Percentiles rank a stretch among this genome's conserved stretches.
phyloP scores from a whole-genome alignment of 208 protist genomes.

The Crithidia mellificae region DNA sequence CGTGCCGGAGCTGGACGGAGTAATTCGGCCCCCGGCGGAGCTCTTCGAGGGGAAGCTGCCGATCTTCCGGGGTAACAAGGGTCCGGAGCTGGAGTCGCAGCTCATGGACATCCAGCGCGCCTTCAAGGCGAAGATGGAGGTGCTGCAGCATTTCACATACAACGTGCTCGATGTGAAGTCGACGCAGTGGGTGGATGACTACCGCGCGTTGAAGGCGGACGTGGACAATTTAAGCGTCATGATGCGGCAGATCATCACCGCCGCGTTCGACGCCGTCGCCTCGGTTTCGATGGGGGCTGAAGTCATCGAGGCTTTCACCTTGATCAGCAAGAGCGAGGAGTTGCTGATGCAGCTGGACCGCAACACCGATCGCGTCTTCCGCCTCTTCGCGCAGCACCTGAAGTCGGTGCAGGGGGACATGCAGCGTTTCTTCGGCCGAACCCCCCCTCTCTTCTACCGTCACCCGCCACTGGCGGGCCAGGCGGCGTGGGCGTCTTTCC shows the following conservation, averaged over 20 bases:
- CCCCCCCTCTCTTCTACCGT: conserved; percentile 89
- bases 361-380: conserved; percentile 91
- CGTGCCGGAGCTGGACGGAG: conserved; percentile 71
- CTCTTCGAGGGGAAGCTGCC: conserved; percentile 84
- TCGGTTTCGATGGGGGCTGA: conserved; percentile 92
- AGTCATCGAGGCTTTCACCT: conserved; percentile 96
- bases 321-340: conserved; percentile 93
- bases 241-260: conserved; percentile 96
- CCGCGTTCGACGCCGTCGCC: conserved; percentile 93
- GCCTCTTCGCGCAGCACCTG: conserved; percentile 83
- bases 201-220: conserved; percentile 94
- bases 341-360: conserved; percentile 93
- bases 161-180: conserved; percentile 97
- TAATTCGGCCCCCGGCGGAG: conserved; percentile 32
- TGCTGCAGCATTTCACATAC: conserved; percentile 92
- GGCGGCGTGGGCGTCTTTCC: conserved; percentile 90
- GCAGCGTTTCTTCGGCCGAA: conserved; percentile 86
- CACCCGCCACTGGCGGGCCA: conserved; percentile 92
- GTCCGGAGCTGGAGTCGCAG: conserved; percentile 94
- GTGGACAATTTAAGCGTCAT: conserved; percentile 97
- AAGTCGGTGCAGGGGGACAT: conserved; percentile 91
- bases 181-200: conserved; percentile 97
- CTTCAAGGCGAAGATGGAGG: conserved; percentile 92
- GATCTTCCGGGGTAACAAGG: conserved; percentile 94
- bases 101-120: conserved; percentile 95